Base-by-base conservation (phyloP, 441 rosid species). In the Gossypium davidsonii region DNA sequence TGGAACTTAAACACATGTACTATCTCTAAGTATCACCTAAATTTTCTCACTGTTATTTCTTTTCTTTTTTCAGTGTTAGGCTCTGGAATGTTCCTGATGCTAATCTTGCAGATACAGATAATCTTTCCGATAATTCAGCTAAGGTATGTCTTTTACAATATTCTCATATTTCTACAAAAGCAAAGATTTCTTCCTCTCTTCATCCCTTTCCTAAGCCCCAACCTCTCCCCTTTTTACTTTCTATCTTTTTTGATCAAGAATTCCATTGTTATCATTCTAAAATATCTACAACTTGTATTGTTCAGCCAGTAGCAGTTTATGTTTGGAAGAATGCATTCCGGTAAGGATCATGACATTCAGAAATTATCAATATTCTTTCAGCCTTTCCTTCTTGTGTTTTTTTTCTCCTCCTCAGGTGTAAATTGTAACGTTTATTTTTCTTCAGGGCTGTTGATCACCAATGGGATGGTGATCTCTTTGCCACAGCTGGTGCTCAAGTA, bases 391-490 rank as follows among this genome's bases (percentile, higher is more conserved):
- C 7, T 63, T 10, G 15, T 46, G 37, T 14, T 26, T 14, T 25
- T 12, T 25, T 71, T 42, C 53, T 56, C 21, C 8, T 20, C 59
- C 77, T 44, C 3, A 9, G 57, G 20, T 61, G 28, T 72, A 15
- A 61, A 46, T 20, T 7, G 28, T 49, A 55, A 56, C 57, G 18
- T 55, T 73, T 42, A n/a, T 31, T 42, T 10, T 69, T 72, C 23
- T 20, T 3, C 80, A 95, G 99, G 92, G 97, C 88, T 60, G 95
- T 90, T 79, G 98, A 95, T 85, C 97, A 95, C 85, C 97, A 93
- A 71, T 90, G 90, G 93, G 87, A 86, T 59, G 88, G 97, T 59
- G 97, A 95, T 15, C 87, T 88, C 48, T 93, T 95, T 85, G 99
- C 95, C 61, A 95, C 98, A 11, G 92, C 89, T 46, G 96, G 99